Evolutionary conservation across 2,329 filamentous ascomycete species (phyloP), one percentile per base, ranked within the genome.

Genomic region (Elsinoe fawcettii): DNA sequence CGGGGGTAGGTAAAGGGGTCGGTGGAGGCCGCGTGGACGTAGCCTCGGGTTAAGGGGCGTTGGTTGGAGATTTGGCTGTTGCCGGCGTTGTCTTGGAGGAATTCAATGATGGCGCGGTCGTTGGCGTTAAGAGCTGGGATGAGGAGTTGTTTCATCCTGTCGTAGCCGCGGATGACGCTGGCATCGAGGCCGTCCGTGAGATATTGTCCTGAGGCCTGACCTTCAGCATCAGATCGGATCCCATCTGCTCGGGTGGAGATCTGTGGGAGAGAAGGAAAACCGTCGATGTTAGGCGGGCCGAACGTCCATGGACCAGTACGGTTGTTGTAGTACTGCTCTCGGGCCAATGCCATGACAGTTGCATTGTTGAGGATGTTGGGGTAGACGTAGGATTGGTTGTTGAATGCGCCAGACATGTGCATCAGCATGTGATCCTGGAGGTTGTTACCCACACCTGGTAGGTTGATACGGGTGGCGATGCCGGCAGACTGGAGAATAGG

Each of bases 31-130:
- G 76, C 71, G 27, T 60, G 58, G 12, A 76, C 67, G 0, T 64
- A 73, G 20, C 75, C 76, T 3, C 75, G 69, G 2, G 73, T 74
- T n/a, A 77, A 66, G 1, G 71, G 68, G 11, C 74, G 74, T 64
- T 74, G 73, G 62, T 64, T 65, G 12, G 63, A 63, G 20, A 69
- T 62, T 11, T 66, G 66, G 18, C 67, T 61, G 41, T 63, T 67
- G 43, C 67, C 66, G 27, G 64, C 64, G 51, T 69, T 69, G 30
- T 64, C 66, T 57, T 67, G 66, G 22, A 69, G 58, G 53, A 68
- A 63, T 27, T 69, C 67, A 57, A 62, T 68, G 36, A 60, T 63
- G 6, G 63, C 67, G 23, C 66, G 58, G 14, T 51, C 60, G 23
- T 46, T 54, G 57, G 64, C 63, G 23, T 57, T 56, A 0, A 68